Evolutionary conservation across 352 stramenopile species (phyloP).

Genomic region (Pythium plurisporium): DNA sequence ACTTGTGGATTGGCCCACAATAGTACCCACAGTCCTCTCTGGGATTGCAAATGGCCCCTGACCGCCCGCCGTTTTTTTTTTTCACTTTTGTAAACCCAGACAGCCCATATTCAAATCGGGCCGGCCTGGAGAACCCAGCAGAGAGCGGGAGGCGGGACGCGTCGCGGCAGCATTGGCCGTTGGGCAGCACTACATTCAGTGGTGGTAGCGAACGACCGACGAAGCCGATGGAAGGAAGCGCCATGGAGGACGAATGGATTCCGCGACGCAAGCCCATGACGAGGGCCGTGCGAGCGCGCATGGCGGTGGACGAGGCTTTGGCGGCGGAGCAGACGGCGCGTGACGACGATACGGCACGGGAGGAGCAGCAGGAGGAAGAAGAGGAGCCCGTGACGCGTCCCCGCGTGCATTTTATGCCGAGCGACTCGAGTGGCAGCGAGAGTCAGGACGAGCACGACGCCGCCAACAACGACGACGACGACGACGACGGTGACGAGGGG

Average conservation of each 20-base stretch:
- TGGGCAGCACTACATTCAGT: too few relatives aligned
- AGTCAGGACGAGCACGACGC: neutral
- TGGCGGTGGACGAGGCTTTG: neutral
- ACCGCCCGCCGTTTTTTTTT: neutral
- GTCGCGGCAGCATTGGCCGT: neutral
- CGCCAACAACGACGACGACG: neutral
- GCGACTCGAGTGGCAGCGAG: slow-evolving; percentile 11
- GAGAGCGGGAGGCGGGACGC: too few relatives aligned
- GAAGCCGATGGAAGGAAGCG: neutral
- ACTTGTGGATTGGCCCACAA: neutral
- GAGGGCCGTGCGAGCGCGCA: too few relatives aligned
- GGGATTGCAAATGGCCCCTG: too few relatives aligned
- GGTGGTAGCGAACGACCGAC: neutral
- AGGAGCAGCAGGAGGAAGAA: neutral
- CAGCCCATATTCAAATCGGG: neutral
- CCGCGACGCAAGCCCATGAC: too few relatives aligned
- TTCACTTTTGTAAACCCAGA: neutral
- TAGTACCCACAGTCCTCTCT: too few relatives aligned
- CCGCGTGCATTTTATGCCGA: slow-evolving; percentile 2
- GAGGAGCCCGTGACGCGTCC: too few relatives aligned
- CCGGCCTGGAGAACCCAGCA: too few relatives aligned
- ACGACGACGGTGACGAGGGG: slow-evolving; percentile 1
- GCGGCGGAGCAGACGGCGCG: neutral
- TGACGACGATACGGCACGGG: neutral
- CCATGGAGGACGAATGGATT: too few relatives aligned